Base-by-base conservation (phyloP, 345 rosid species). In the Salix suchowensis region DNA sequence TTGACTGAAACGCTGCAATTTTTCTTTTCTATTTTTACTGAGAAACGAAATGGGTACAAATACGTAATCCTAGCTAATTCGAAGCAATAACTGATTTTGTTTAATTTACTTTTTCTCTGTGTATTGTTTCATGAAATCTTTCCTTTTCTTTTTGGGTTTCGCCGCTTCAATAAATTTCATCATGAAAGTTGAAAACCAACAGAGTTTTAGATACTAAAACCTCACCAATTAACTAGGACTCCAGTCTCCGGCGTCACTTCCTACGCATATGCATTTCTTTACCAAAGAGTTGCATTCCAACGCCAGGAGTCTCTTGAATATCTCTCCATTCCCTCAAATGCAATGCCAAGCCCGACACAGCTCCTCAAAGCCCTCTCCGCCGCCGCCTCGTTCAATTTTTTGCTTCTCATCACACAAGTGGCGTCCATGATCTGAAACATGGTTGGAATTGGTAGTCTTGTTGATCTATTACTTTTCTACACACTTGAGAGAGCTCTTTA, bases 381-480 rank as follows among this genome's bases (percentile, higher is more conserved):
- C 4, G 5, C 50, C 2, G 50, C 50, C 3, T 44, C 13, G 14
- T 44, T 44, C 16, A 44, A 11, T 44, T 15, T 44, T 3, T 10
- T 10, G 15, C 48, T 44, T 44, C 48, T 44, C 50, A 44, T 3
- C 50, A 13, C 50, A 44, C 16, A 13, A 44, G 50, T 18, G 24
- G 0, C 13, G 13, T 4, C 4, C 34, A 40, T 40, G 21, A 2
- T 9, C 3, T 46, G 34, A 73, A 18, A 55, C 39, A 80, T 80
- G 86, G 73, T 77, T 52, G 68, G 64, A 65, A 52, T 54, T 16
- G 88, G 79, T 30, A 60, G 68, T 30, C 82, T 85, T 0, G 80
- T 82, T 6, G 88, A 85, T 55, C 80, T 82, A 12, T 67, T 80
- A 58, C 82, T 82, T 30, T 85, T 85, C 79, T 84, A 82, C 79